Percentiles rank a stretch among this genome's conserved stretches.
Evolutionary conservation across 2,329 filamentous ascomycete species (phyloP).

Genomic region (Tothia fuscella): DNA sequence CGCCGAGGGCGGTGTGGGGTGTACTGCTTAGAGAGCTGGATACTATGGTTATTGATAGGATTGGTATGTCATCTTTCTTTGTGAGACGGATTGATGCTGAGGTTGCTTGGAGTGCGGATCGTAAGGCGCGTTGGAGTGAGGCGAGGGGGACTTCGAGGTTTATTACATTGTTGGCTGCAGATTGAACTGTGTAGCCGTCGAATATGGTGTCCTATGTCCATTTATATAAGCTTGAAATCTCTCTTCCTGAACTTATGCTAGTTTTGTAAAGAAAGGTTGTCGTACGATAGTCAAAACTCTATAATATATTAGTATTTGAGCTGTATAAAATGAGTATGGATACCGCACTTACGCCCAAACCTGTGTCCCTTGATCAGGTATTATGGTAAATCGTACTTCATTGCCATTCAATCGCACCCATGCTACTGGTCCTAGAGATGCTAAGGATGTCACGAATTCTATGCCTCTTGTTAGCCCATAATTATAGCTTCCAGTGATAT

Average conservation of each 20-base stretch:
- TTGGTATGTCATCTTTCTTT: slow-evolving; percentile 77
- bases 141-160: slow-evolving; percentile 91
- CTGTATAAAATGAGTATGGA: slow-evolving; percentile 8
- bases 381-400: slow-evolving; percentile 84
- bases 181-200: slow-evolving; percentile 72
- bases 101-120: slow-evolving; percentile 69
- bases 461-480: slow-evolving; percentile 1
- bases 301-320: slow-evolving; percentile 4
- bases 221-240: slow-evolving; percentile 15
- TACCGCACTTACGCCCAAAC: slow-evolving; percentile 70
- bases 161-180: slow-evolving; percentile 78
- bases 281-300: slow-evolving; percentile 33
- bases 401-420: slow-evolving; percentile 86
- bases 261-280: too few relatives aligned
- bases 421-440: slow-evolving; percentile 65
- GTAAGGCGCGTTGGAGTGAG: slow-evolving; percentile 80
- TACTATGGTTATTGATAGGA: slow-evolving; percentile 82
- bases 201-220: slow-evolving; percentile 66
- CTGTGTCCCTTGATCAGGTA: slow-evolving; percentile 87
- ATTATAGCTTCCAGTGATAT: slow-evolving; percentile 9
- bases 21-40: slow-evolving; percentile 53
- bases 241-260: too few relatives aligned
- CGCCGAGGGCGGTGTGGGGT: slow-evolving; percentile 17
- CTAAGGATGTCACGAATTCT: slow-evolving; percentile 52
- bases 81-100: slow-evolving; percentile 80